Conservation (phyloP, 768 basidiomycete genomes). For the Serpula lacrymans region DNA sequence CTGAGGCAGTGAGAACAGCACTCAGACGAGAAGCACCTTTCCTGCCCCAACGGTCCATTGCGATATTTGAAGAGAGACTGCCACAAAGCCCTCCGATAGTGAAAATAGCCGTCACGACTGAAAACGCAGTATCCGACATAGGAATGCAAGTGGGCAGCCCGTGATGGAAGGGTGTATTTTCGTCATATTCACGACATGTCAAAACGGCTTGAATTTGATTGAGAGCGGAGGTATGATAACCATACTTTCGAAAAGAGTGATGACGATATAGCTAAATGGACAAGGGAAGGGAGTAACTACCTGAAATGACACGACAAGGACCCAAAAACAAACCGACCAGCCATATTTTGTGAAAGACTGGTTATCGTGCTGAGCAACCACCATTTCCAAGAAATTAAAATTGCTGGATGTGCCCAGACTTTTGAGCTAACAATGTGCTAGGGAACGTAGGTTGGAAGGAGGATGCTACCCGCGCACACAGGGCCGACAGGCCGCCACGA, state of each 20-base stretch:
- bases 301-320: slow-evolving; percentile 59
- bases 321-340: slow-evolving; percentile 65
- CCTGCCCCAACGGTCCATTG: slow-evolving; percentile 72
- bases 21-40: slow-evolving; percentile 62
- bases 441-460: no score
- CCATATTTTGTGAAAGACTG: slow-evolving; percentile 57
- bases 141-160: slow-evolving; percentile 72
- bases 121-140: slow-evolving; percentile 76
- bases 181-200: slow-evolving; percentile 52
- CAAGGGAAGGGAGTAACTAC: slow-evolving; percentile 18
- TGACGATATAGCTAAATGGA: not conserved
- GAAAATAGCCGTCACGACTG: slow-evolving; percentile 80
- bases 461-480: no score
- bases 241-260: slow-evolving; percentile 50
- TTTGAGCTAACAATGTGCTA: no score
- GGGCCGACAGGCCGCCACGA: no score
- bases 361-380: slow-evolving; percentile 4
- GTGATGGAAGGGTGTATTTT: slow-evolving; percentile 17
- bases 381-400: no score
- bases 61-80: slow-evolving; percentile 60
- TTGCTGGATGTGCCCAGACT: no score
- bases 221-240: slow-evolving; percentile 89
- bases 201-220: slow-evolving; percentile 84
- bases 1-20: slow-evolving; percentile 51
- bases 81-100: slow-evolving; percentile 86